A percentile compares a stretch with the other conserved stretches of the same genome.
These are phyloP conservation scores for Trichomonascaceae sp. DNA, from an alignment of 1,139 yeast species.

Conservation along the genomic window DNA sequence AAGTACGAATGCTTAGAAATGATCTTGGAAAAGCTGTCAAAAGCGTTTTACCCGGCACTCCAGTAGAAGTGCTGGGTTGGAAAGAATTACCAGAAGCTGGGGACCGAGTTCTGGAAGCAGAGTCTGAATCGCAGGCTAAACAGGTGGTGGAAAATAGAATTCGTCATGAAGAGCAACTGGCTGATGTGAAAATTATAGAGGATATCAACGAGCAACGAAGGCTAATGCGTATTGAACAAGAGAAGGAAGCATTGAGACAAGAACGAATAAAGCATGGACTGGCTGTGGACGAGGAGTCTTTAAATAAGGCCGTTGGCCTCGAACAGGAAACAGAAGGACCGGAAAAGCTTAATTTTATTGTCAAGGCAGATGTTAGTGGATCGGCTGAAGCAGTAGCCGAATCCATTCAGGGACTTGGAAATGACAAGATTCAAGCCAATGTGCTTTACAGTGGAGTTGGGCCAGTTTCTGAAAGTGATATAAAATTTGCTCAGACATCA, in stretches of 20 bases:
- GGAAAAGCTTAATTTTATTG: constrained; percentile 48
- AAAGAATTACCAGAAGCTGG: constrained; percentile 91
- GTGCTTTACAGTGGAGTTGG: constrained; percentile 79
- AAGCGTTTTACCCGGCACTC: constrained; percentile 79
- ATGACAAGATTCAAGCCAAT: constrained; percentile 68
- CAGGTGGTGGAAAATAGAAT: constrained; percentile 62
- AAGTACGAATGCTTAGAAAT: constrained; percentile 75
- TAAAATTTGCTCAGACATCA: constrained; percentile 74
- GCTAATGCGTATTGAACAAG: constrained; percentile 41
- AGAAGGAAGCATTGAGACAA: constrained; percentile 16
- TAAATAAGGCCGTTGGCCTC: constrained; percentile 24
- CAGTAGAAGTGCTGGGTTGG: constrained; percentile 94
- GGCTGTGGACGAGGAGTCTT: constrained; percentile 30
- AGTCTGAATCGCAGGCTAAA: constrained; percentile 67
- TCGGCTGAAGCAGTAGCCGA: constrained; percentile 64
- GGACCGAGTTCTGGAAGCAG: constrained; percentile 72
- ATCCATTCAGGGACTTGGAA: constrained; percentile 74
- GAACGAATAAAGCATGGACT: constrained; percentile 32
- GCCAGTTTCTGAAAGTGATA: constrained; percentile 73
- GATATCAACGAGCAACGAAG: constrained; percentile 53
- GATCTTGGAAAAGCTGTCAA: constrained; percentile 62
- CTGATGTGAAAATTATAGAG: constrained; percentile 62
- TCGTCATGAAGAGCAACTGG: constrained; percentile 49
- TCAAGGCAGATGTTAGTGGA: constrained; percentile 85
- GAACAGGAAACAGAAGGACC: constrained; percentile 20